phyloP scores from a whole-genome alignment of 2,329 filamentous ascomycete genomes.

The Alternaria panax region DNA sequence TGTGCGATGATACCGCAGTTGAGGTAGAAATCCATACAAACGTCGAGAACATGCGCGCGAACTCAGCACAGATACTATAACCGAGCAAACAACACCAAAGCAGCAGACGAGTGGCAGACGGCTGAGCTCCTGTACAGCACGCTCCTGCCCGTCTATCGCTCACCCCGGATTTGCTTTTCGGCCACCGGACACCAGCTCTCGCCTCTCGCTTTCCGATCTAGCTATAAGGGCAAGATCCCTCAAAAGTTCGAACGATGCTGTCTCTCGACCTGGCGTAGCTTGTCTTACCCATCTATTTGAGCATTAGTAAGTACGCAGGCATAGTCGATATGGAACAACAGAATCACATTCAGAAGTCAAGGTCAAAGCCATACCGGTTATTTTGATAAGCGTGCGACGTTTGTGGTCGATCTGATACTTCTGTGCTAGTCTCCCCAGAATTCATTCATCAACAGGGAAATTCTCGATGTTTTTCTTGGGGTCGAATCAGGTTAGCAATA shows the following conservation, averaged over 20 bases:
- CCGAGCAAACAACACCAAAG: background rate
- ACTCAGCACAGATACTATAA: conserved; percentile 33
- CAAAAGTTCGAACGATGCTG: background rate
- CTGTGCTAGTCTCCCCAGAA: no score
- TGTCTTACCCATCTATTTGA: background rate
- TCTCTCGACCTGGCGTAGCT: no score
- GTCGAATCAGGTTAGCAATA: background rate
- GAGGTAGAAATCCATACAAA: conserved; percentile 35
- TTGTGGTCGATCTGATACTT: no score
- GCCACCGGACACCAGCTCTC: background rate
- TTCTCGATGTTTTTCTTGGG: background rate
- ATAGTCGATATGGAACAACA: no score
- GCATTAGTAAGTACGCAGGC: no score
- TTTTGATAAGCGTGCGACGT: no score
- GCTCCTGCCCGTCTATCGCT: no score
- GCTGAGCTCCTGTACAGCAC: background rate
- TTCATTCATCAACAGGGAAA: no score
- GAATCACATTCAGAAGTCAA: no score
- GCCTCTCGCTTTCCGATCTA: background rate
- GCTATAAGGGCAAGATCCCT: background rate
- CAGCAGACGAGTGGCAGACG: background rate
- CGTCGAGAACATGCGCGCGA: conserved; percentile 36
- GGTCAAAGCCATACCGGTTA: no score
- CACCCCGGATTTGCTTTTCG: background rate
- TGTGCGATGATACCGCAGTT: conserved; percentile 26